Evolutionary conservation across 192 early-diverging fungal species (phyloP).

Genomic region (Linnemannia elongata): DNA sequence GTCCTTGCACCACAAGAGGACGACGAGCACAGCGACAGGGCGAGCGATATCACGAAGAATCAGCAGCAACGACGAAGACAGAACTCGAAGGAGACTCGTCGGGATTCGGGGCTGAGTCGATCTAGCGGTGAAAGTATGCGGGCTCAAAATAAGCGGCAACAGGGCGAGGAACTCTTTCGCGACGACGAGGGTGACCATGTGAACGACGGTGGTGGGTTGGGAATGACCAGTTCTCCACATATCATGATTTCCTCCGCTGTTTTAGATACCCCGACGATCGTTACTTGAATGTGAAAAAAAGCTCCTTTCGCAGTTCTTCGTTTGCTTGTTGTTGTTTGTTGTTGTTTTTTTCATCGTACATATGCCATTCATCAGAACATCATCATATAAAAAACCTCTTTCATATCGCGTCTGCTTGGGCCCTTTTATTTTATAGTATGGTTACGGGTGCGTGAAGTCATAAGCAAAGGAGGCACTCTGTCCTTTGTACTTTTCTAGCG

Average conservation of each 20-base stretch:
- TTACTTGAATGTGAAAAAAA: not conserved
- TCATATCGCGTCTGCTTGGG: not conserved
- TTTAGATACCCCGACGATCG: conserved; percentile 10
- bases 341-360: not conserved
- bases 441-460: not conserved
- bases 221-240: not conserved
- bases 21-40: not conserved
- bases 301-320: not conserved
- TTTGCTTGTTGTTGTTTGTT: not conserved
- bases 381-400: not conserved
- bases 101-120: not conserved
- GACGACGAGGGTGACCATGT: not conserved
- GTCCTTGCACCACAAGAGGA: conserved; percentile 5
- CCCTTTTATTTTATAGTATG: not conserved
- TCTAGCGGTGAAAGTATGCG: not conserved
- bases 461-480: not conserved
- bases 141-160: not conserved
- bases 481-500: not conserved
- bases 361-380: not conserved
- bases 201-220: not conserved
- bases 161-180: not conserved
- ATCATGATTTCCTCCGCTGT: conserved; percentile 20
- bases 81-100: not conserved
- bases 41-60: not conserved
- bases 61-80: not conserved